Conservation (phyloP, 495 filamentous ascomycete species). For the Lasiosphaeriaceae sp. region DNA sequence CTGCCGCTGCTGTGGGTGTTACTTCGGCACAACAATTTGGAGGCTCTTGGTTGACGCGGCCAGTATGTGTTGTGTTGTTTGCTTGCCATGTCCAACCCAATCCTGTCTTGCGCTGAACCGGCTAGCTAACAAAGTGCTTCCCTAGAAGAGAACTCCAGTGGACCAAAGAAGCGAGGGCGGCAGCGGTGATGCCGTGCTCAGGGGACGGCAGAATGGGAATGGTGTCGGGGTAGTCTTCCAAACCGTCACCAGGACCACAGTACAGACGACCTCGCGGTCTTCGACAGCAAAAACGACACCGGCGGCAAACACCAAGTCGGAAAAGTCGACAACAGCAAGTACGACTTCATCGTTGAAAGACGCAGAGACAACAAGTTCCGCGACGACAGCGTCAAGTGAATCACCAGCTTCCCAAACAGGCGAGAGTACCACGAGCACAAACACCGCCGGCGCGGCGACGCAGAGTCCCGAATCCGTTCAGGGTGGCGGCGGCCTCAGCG, state of each 20-base stretch:
- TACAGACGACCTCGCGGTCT: not conserved
- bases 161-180: not conserved
- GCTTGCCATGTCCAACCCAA: not conserved
- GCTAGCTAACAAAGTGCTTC: too few species aligned
- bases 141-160: not conserved
- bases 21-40: conserved; percentile 8
- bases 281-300: not conserved
- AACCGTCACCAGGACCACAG: not conserved
- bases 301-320: not conserved
- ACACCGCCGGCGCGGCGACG: not conserved
- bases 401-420: not conserved
- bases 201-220: not conserved
- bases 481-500: conserved; percentile 6
- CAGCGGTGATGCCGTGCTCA: not conserved
- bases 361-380: not conserved
- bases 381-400: not conserved
- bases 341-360: not conserved
- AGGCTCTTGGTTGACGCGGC: not conserved
- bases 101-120: not conserved
- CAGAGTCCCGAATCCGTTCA: not conserved
- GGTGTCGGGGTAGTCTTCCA: not conserved
- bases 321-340: not conserved
- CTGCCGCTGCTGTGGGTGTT: conserved; percentile 7
- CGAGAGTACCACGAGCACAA: not conserved
- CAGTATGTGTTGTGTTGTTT: not conserved